A percentile compares a stretch with the other conserved stretches of the same genome.
Conservation (phyloP, 176 grass and related monocot genomes). For the Elymus sibiricus region DNA sequence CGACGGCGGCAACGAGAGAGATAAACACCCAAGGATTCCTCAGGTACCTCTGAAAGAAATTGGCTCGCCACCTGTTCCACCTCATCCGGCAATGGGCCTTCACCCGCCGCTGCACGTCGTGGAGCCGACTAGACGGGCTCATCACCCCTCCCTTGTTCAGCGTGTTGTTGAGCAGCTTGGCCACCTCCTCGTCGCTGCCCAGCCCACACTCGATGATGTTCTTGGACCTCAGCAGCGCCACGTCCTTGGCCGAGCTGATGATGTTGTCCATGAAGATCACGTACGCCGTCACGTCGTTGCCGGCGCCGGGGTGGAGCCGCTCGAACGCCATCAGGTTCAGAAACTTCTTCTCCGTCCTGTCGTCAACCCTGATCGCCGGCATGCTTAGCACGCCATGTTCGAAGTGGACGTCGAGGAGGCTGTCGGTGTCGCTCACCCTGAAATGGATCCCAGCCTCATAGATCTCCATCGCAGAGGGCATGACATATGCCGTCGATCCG, state of each 20-base stretch:
- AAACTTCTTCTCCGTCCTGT: conserved; percentile 32
- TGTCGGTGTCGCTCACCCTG: conserved; percentile 6
- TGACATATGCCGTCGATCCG: background rate
- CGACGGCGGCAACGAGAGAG: conserved; percentile 15
- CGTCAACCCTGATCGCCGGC: conserved; percentile 24
- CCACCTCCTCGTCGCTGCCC: conserved; percentile 24
- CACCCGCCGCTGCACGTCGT: background rate
- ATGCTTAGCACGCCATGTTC: conserved; percentile 21
- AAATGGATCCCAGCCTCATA: conserved; percentile 52
- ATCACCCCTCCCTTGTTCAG: background rate
- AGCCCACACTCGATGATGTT: background rate
- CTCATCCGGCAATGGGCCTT: background rate
- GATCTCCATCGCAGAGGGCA: conserved; percentile 37
- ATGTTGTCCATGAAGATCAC: conserved; percentile 64
- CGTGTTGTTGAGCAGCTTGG: conserved; percentile 3
- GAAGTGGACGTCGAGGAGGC: conserved; percentile 36
- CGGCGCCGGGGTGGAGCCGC: conserved; percentile 25
- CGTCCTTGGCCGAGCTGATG: conserved; percentile 47
- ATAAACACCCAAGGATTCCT: conserved; percentile 35
- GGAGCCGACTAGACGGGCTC: background rate
- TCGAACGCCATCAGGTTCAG: conserved; percentile 72
- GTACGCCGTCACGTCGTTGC: conserved; percentile 38
- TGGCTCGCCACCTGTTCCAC: conserved; percentile 30
- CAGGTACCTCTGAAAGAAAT: conserved; percentile 24
- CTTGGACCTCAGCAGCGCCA: conserved; percentile 34